These are phyloP conservation scores for Populus hybrid DNA, from an alignment of 441 rosid genomes.

Conservation along the genomic window DNA sequence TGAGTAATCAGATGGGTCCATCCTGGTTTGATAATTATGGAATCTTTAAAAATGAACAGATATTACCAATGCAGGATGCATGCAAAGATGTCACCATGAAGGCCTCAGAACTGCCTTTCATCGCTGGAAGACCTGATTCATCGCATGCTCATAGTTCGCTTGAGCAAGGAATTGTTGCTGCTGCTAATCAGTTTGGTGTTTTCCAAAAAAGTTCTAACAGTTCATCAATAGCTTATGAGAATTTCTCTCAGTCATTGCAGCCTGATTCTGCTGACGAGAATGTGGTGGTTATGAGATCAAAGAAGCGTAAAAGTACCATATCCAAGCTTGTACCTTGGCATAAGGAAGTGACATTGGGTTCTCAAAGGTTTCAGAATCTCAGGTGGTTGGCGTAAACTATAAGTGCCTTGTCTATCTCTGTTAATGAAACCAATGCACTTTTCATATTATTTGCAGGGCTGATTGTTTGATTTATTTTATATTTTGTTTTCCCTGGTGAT, in stretches of 20 bases:
- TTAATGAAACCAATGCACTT: background rate
- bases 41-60: too few relatives aligned
- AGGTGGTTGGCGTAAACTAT: constrained; percentile 38
- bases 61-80: too few relatives aligned
- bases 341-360: constrained; percentile 49
- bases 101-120: constrained; percentile 26
- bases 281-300: constrained; percentile 32
- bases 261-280: constrained; percentile 22
- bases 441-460: background rate
- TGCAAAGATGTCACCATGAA: constrained; percentile 9
- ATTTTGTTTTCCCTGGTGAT: background rate
- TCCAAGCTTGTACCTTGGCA: constrained; percentile 59
- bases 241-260: constrained; percentile 26
- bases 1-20: too few relatives aligned
- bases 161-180: constrained; percentile 21
- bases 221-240: constrained; percentile 25
- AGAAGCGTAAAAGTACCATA: constrained; percentile 54
- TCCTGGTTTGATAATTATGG: too few relatives aligned
- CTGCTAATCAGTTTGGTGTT: constrained; percentile 26
- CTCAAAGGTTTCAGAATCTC: constrained; percentile 41
- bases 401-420: background rate
- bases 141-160: constrained; percentile 24
- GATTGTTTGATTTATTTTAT: background rate
- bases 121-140: constrained; percentile 36
- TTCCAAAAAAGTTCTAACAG: constrained; percentile 18